Evolutionary conservation across 2,329 filamentous ascomycete genomes (phyloP), one percentile per base, ranked within the genome.

Genomic region (Penicillium sp.): DNA sequence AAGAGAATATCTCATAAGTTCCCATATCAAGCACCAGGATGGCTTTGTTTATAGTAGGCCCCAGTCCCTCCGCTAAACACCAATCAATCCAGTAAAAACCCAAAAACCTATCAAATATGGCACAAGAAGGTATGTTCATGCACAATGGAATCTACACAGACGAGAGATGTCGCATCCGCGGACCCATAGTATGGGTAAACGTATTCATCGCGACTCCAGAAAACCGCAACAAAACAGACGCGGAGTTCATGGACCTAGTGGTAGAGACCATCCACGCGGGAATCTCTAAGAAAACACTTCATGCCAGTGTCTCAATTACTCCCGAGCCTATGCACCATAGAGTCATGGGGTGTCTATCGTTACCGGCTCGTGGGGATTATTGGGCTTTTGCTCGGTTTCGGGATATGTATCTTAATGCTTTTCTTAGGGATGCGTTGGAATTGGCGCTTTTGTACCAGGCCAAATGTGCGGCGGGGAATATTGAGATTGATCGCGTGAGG

Each of bases 91-190:
- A 9, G 26, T 10, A 19, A 19, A n/a, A 22, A 6, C 11, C 4
- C 8, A 44, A 17, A 30, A 16, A 2, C 2, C 19, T 1, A 31
- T 22, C 19, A 11, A 45, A 11, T 16, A 37, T 28, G 45, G 12
- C n/a, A 16, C 47, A 50, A 22, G 17, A 42, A 50, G 47, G 36
- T 42, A 42, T 50, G 26, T 50, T 50, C 26, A 50, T 19, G 9
- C 28, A 8, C 6, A 25, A 50, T 9, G 47, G 36, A 4, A 14
- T 31, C 17, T 42, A 41, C 26, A 42, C 11, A 1, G 26, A 42
- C 3, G 47, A 50, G 16, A 50, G 16, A 22, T 50, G 47, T 11
- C 12, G 16, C 17, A 50, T 50, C 14, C 5, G 14, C 1, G 47
- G 36, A 14, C 36, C 47, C 2, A 30, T 50, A 25, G 17, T 50